Evolutionary conservation across 2,329 filamentous ascomycete species (phyloP), one percentile per base, ranked within the genome.

Genomic region (Mariannaea elegans): DNA sequence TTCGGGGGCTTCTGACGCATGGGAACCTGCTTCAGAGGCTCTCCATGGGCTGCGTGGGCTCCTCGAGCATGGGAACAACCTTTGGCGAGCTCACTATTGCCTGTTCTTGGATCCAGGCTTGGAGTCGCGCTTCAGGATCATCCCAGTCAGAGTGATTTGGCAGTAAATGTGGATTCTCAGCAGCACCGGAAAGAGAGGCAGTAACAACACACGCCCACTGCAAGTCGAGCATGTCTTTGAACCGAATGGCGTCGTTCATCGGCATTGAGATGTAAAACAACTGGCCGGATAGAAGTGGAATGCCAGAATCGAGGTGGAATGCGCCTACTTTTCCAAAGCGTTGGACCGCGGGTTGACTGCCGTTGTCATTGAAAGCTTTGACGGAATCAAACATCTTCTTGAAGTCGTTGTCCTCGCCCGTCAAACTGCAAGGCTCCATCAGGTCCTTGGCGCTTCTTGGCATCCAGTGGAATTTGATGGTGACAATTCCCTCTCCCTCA

Each of bases 381-480:
- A 50, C 27, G 8, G 29, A 27, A 2, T 39, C 14, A 2, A 45
- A 12, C 31, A 55, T 32, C 4, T 42, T 29, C 12, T 32, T 24
- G 24, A 34, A 5, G 38, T 18, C 9, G 32, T 48, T 49, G 18
- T 49, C 8, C 9, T 9, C 5, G 12, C 32, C 32, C 10, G 14
- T 36, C 9, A 36, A 9, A n/a, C 32, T 36, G 32, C 32, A 36
- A 5, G 5, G 32, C 32, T 9, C 32, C 8, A 12, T 36, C 32
- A 13, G 32, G n/a, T 36, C 14, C 12, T 31, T 31, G 10, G 13
- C n/a, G 32, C 32, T n/a, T n/a, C 32, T 36, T 36, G 48, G 51
- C 61, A 64, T 64, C 48, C 61, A 63, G 12, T 44, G 29, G 23
- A 64, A 58, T 18, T 44, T 48, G 19, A 63, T 14, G 3, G 24